Percentiles rank a stretch among this genome's conserved stretches.
phyloP scores from a whole-genome alignment of 805 yeast genomes.

The Danielozyma ontarioensis region DNA sequence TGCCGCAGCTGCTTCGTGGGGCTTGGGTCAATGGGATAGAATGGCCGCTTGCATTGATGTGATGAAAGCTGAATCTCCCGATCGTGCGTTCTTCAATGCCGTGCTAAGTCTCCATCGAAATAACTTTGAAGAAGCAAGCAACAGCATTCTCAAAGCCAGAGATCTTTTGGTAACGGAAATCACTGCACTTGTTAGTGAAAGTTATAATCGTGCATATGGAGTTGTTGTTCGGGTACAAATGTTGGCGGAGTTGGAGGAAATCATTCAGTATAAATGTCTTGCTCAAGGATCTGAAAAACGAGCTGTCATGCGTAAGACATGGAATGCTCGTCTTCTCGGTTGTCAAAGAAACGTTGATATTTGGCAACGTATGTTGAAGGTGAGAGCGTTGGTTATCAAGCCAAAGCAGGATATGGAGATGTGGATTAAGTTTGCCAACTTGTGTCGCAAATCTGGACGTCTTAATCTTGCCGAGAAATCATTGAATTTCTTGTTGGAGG shows the following conservation, averaged over 20 bases:
- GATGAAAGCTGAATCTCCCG: constrained; percentile 91
- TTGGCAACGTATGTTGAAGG: constrained; percentile 96
- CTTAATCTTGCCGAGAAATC: constrained; percentile 90
- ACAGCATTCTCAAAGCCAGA: constrained; percentile 78
- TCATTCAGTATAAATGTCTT: constrained; percentile 78
- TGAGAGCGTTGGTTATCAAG: constrained; percentile 84
- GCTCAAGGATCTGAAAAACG: constrained; percentile 82
- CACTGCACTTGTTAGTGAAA: constrained; percentile 90
- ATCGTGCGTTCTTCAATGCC: constrained; percentile 91
- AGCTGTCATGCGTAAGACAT: constrained; percentile 75
- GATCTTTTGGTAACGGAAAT: constrained; percentile 88
- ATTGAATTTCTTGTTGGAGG: constrained; percentile 71
- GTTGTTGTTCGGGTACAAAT: constrained; percentile 96
- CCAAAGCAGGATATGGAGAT: constrained; percentile 97
- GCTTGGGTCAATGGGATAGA: constrained; percentile 92
- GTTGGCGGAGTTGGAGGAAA: constrained; percentile 95
- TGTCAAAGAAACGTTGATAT: constrained; percentile 96
- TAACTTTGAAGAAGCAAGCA: constrained; percentile 74
- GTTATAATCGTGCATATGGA: constrained; percentile 93
- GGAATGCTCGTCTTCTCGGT: constrained; percentile 89
- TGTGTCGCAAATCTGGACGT: constrained; percentile 92
- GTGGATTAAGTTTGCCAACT: constrained; percentile 97
- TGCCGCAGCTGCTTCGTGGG: constrained; percentile 99
- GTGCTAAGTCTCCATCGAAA: constrained; percentile 80
- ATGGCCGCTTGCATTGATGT: constrained; percentile 89